A percentile compares a stretch with the other conserved stretches of the same genome.
These are phyloP conservation scores for Acacia acuminata DNA, from an alignment of 306 rosid genomes.

Conservation along the genomic window DNA sequence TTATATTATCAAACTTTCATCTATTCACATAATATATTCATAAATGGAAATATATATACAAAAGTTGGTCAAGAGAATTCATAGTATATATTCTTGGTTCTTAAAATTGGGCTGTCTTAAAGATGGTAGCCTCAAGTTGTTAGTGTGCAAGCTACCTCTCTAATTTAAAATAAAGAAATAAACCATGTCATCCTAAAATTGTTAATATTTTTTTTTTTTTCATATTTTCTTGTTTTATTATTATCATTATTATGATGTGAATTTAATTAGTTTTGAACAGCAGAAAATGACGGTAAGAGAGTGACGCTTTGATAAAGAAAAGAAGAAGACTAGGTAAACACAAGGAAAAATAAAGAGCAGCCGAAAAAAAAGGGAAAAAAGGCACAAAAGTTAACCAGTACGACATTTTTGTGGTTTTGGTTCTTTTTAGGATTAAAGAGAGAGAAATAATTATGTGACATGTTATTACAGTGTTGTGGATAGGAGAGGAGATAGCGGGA, in stretches of 20 bases:
- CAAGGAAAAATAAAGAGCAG: neutral
- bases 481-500: neutral
- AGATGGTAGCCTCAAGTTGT: no score
- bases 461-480: neutral
- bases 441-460: neutral
- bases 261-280: neutral
- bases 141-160: no score
- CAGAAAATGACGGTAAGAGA: neutral
- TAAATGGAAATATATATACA: no score
- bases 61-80: no score
- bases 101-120: no score
- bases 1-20: neutral
- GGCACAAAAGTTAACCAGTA: slow-evolving; percentile 24
- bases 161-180: no score
- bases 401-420: neutral
- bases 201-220: neutral
- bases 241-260: neutral
- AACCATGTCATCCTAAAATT: no score
- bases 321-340: slow-evolving; percentile 8
- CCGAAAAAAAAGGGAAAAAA: slow-evolving; percentile 26
- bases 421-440: neutral
- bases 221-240: neutral
- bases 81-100: neutral
- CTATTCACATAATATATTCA: neutral
- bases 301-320: neutral